These are phyloP conservation scores for Neofusicoccum laricinum DNA, from an alignment of 2,329 filamentous ascomycete species.

Conservation along the genomic window DNA sequence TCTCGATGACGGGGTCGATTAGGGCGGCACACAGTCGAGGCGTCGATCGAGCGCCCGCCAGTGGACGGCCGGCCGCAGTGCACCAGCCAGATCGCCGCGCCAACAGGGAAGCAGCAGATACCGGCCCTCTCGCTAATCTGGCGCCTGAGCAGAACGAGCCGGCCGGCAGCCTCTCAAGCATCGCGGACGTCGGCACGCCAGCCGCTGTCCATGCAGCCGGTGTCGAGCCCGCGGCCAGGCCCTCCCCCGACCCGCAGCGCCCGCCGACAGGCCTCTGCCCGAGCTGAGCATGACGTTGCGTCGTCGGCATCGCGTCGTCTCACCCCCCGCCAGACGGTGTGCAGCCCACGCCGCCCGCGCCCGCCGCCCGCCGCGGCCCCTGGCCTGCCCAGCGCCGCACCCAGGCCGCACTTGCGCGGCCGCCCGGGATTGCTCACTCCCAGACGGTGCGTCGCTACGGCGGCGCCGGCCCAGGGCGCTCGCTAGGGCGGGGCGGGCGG, in stretches of 20 bases:
- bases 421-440: too few species aligned
- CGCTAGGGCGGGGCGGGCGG: neutral
- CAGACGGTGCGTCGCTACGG: too few species aligned
- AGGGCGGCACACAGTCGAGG: neutral
- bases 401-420: too few species aligned
- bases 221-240: neutral
- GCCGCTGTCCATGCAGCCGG: neutral
- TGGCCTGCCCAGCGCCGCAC: too few species aligned
- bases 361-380: neutral
- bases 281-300: neutral
- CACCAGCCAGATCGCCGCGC: neutral
- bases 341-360: too few species aligned
- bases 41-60: neutral
- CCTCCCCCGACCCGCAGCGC: neutral
- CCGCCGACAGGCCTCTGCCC: neutral
- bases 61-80: neutral
- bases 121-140: conserved; percentile 5
- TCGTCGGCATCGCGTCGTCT: neutral
- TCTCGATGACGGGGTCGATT: conserved; percentile 13
- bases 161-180: neutral
- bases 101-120: neutral
- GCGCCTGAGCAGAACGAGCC: neutral
- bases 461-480: neutral
- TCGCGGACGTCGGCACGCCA: neutral
- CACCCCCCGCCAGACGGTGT: too few species aligned